A percentile compares a stretch with the other conserved stretches of the same genome.
These are phyloP conservation scores for Annulohypoxylon stygium DNA, from an alignment of 495 filamentous ascomycete genomes.

Conservation along the genomic window DNA sequence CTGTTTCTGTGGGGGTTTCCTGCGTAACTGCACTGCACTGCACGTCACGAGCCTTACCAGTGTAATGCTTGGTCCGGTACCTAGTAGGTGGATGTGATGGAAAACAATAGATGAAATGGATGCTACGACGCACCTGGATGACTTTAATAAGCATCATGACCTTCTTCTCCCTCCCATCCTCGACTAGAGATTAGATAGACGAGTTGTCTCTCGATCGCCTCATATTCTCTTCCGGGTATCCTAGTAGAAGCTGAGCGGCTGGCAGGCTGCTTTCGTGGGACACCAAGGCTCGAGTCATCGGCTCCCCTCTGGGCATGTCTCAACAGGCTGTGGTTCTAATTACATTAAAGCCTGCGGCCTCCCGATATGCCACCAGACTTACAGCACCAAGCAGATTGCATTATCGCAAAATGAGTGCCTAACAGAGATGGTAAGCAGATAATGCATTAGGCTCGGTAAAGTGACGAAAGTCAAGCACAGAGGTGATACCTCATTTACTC, in stretches of 20 bases:
- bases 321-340: conserved; percentile 44
- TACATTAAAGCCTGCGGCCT: conserved; percentile 45
- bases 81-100: conserved; percentile 3
- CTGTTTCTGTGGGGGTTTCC: conserved; percentile 18
- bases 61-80: conserved; percentile 11
- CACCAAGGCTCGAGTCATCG: conserved; percentile 51
- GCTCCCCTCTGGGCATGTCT: conserved; percentile 41
- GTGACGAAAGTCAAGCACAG: conserved; percentile 9
- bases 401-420: conserved; percentile 33
- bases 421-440: conserved; percentile 32
- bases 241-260: conserved; percentile 29
- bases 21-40: conserved; percentile 22
- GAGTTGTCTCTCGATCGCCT: conserved; percentile 15
- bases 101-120: conserved; percentile 14
- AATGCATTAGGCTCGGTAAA: conserved; percentile 5
- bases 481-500: neutral
- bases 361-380: conserved; percentile 41
- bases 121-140: conserved; percentile 15
- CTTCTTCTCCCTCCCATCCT: conserved; percentile 10
- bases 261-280: conserved; percentile 43
- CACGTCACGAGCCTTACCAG: conserved; percentile 17
- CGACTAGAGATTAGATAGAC: conserved; percentile 4
- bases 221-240: conserved; percentile 5
- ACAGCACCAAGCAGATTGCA: conserved; percentile 45
- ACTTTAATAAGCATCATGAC: conserved; percentile 13